Percentiles rank a stretch among this genome's conserved stretches.
Evolutionary conservation across 768 basidiomycete genomes (phyloP).

Genomic region (Inosperma sp.): DNA sequence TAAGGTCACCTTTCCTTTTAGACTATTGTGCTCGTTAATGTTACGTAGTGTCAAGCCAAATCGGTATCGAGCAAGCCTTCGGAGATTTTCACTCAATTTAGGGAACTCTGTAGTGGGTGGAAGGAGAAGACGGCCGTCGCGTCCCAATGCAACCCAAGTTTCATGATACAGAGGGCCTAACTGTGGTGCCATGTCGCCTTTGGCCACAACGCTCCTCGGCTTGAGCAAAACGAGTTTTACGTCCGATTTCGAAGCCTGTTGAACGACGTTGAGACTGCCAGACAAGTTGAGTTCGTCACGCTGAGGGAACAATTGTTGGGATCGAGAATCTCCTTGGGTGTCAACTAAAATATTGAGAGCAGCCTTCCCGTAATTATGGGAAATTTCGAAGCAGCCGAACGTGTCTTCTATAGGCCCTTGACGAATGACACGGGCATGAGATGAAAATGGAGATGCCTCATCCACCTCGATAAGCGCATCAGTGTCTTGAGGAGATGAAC

Average conservation of each 20-base stretch:
- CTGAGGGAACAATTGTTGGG: background rate
- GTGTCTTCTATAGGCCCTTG: background rate
- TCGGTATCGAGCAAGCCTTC: slow-evolving; percentile 1
- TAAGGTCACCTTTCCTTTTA: no score
- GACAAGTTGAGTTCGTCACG: background rate
- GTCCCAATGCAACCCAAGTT: background rate
- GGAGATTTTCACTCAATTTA: background rate
- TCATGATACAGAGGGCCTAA: background rate
- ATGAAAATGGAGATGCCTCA: background rate
- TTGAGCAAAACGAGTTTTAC: background rate
- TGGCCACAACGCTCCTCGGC: background rate
- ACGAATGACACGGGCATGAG: background rate
- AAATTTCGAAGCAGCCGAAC: background rate
- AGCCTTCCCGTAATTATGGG: background rate
- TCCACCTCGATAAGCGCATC: background rate
- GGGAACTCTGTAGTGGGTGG: background rate
- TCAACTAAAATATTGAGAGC: slow-evolving; percentile 1
- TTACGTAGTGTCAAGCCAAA: background rate
- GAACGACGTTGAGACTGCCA: background rate
- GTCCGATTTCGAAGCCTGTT: background rate
- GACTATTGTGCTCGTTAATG: background rate
- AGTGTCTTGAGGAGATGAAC: background rate
- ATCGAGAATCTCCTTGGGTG: background rate
- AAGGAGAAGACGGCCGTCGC: background rate
- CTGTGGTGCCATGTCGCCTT: background rate